Conservation (phyloP, 306 rosid species). For the Fagus crenata region DNA sequence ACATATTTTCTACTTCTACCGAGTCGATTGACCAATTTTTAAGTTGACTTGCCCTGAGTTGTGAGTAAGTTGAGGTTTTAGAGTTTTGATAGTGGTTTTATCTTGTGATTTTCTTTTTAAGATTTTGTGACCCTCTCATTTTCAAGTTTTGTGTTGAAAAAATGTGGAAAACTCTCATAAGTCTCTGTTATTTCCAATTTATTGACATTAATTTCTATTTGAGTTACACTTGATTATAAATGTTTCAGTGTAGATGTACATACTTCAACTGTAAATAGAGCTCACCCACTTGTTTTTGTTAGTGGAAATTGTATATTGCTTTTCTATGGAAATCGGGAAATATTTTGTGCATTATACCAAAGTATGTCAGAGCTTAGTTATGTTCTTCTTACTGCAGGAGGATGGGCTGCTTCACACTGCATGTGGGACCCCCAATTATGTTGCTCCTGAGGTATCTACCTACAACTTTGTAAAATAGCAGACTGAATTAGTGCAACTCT, state of each 20-base stretch:
- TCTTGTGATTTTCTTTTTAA: neutral
- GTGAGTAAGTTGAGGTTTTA: neutral
- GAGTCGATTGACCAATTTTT: neutral
- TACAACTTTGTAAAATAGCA: constrained; percentile 20
- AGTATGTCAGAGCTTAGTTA: constrained; percentile 5
- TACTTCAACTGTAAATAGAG: neutral
- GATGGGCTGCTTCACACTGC: constrained; percentile 95
- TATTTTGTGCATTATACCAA: neutral
- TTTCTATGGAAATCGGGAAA: neutral
- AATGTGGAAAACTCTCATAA: neutral
- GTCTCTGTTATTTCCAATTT: neutral
- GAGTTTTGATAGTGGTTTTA: neutral
- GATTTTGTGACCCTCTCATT: neutral
- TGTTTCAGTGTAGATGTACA: neutral
- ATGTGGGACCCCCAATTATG: constrained; percentile 98
- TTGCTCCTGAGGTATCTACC: constrained; percentile 88
- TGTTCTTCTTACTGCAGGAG: constrained; percentile 51
- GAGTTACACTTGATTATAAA: neutral
- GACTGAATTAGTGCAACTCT: constrained; percentile 13
- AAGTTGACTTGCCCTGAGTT: neutral
- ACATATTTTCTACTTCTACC: neutral
- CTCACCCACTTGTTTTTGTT: neutral
- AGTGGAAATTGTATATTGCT: neutral
- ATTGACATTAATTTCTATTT: neutral
- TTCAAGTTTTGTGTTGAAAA: neutral